Percentiles rank a stretch among this genome's conserved stretches.
Evolutionary conservation across 75 land plant genomes (phyloP).

Genomic region (Azolla pinnata): DNA sequence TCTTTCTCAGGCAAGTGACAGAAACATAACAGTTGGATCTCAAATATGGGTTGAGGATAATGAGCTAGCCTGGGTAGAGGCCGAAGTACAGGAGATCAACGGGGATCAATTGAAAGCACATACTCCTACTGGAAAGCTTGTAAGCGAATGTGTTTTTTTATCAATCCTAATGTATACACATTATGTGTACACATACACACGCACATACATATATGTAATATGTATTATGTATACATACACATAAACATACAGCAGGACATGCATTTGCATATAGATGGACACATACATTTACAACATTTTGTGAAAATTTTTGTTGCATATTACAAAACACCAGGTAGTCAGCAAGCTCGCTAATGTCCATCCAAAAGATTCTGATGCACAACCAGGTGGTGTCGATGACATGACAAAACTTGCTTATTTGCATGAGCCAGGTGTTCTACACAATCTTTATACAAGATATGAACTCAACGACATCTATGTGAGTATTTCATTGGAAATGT

Average conservation of each 20-base stretch:
- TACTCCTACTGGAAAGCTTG: constrained; percentile 43
- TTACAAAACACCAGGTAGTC: constrained; percentile 37
- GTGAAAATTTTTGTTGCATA: neutral
- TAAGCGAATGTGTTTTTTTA: constrained; percentile 18
- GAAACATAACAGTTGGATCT: constrained; percentile 78
- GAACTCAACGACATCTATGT: constrained; percentile 54
- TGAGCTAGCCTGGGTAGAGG: constrained; percentile 72
- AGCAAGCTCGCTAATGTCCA: constrained; percentile 20
- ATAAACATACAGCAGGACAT: too few relatives aligned
- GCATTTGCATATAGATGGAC: neutral
- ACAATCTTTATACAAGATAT: constrained; percentile 54
- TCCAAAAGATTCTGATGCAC: constrained; percentile 54
- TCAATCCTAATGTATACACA: too few relatives aligned
- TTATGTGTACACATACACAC: too few relatives aligned
- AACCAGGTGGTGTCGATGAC: constrained; percentile 60
- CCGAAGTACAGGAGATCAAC: constrained; percentile 54
- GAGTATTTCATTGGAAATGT: constrained; percentile 12
- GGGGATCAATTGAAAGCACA: constrained; percentile 46
- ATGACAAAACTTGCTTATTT: constrained; percentile 65
- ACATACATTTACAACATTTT: neutral
- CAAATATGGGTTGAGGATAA: constrained; percentile 88
- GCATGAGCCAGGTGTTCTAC: constrained; percentile 66
- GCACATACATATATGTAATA: too few relatives aligned
- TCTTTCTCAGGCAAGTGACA: constrained; percentile 52
- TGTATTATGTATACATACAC: too few relatives aligned